Conservation (phyloP, 306 rosid species). For the Alnus rubra region DNA sequence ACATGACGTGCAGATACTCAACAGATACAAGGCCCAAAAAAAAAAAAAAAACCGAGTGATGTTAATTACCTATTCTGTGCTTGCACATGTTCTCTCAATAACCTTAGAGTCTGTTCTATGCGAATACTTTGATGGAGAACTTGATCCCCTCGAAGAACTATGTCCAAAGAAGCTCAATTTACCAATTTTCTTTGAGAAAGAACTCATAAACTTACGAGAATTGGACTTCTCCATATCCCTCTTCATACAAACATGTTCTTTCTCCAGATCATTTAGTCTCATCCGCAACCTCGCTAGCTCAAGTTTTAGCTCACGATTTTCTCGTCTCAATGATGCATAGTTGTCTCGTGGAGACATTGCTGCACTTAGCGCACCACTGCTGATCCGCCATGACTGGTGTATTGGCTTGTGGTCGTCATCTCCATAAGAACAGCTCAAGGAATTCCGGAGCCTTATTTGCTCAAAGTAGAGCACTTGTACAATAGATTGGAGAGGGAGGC, state of each 20-base stretch:
- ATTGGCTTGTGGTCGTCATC: slow-evolving; percentile 84
- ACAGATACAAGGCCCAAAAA: slow-evolving; percentile 11
- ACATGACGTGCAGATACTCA: slow-evolving; percentile 48
- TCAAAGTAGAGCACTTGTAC: slow-evolving; percentile 96
- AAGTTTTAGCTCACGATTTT: slow-evolving; percentile 96
- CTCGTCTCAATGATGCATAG: slow-evolving; percentile 91
- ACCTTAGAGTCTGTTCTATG: slow-evolving; percentile 94
- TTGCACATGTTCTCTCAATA: slow-evolving; percentile 93
- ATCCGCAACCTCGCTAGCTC: slow-evolving; percentile 86
- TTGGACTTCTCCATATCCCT: slow-evolving; percentile 91
- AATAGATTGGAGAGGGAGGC: slow-evolving; percentile 91
- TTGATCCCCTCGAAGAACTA: slow-evolving; percentile 84
- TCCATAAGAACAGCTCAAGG: slow-evolving; percentile 63
- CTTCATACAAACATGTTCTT: slow-evolving; percentile 98
- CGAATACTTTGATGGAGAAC: slow-evolving; percentile 84
- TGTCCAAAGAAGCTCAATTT: slow-evolving; percentile 76
- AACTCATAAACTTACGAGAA: slow-evolving; percentile 81
- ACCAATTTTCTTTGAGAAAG: slow-evolving; percentile 84
- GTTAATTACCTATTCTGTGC: slow-evolving; percentile 68
- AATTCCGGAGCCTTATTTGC: slow-evolving; percentile 82
- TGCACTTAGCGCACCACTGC: slow-evolving; percentile 97
- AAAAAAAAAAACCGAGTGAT: slow-evolving; percentile 14
- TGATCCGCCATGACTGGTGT: slow-evolving; percentile 92
- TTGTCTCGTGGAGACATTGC: slow-evolving; percentile 99
- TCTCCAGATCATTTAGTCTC: slow-evolving; percentile 94